Conservation (phyloP, 2,329 filamentous ascomycete genomes). For the Tolypocladium guangdongense region DNA sequence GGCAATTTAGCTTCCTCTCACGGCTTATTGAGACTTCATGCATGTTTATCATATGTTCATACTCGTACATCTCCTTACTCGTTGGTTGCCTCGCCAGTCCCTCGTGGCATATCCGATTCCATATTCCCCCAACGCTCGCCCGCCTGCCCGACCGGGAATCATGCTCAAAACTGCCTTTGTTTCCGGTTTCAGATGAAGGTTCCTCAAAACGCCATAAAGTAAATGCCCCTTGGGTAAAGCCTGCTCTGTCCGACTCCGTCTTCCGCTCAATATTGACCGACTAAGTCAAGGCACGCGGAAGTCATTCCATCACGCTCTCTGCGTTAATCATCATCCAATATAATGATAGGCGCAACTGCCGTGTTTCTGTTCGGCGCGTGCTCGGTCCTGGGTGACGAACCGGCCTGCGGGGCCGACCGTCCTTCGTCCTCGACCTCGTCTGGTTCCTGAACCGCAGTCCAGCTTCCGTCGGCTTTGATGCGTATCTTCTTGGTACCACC, state of each 20-base stretch:
- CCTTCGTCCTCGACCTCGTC: slow-evolving; percentile 14
- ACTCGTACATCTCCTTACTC: background rate
- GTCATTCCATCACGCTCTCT: background rate
- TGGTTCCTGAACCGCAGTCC: slow-evolving; percentile 19
- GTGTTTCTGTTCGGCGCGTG: background rate
- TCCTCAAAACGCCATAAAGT: background rate
- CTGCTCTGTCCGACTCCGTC: too few relatives aligned
- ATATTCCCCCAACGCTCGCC: background rate
- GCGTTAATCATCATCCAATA: background rate
- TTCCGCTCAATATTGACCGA: background rate
- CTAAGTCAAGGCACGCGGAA: slow-evolving; percentile 15
- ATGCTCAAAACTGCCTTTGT: background rate
- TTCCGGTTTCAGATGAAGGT: background rate
- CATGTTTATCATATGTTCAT: background rate
- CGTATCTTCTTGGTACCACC: slow-evolving; percentile 18
- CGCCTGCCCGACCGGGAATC: background rate
- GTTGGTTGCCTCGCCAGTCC: background rate
- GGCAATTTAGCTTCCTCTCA: too few relatives aligned
- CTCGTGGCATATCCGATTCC: background rate
- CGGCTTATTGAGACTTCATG: background rate
- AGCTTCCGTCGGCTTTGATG: slow-evolving; percentile 19
- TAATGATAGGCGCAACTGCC: background rate
- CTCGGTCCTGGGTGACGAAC: background rate
- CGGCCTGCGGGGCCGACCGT: background rate
- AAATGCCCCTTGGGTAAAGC: too few relatives aligned